Conservation (phyloP, 2,329 filamentous ascomycete species). For the Pseudogymnoascus sp. region DNA sequence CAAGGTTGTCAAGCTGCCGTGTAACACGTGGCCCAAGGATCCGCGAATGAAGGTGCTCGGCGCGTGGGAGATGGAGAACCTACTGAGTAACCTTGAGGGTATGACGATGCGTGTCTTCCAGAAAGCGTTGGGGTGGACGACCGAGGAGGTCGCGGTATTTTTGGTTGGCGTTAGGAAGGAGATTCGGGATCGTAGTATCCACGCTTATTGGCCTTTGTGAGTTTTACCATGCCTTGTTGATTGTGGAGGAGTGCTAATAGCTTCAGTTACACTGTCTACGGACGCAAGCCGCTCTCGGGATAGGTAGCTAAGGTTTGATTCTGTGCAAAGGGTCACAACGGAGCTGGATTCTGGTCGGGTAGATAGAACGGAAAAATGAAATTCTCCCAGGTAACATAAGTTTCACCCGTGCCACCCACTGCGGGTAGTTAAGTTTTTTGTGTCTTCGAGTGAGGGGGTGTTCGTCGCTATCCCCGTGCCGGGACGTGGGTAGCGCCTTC, state of each 20-base stretch:
- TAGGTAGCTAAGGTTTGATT: neutral
- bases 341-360: neutral
- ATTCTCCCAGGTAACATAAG: neutral
- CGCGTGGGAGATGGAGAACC: slow-evolving; percentile 20
- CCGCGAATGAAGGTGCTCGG: slow-evolving; percentile 44
- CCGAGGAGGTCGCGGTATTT: slow-evolving; percentile 32
- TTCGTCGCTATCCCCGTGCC: no score
- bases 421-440: neutral
- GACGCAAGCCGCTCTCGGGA: neutral
- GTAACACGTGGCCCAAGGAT: slow-evolving; percentile 44
- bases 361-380: neutral
- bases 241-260: neutral
- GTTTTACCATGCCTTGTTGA: slow-evolving; percentile 8
- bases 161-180: slow-evolving; percentile 32
- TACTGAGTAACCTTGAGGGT: slow-evolving; percentile 17
- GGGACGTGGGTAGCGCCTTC: neutral
- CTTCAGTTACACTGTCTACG: neutral
- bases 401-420: neutral
- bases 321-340: neutral
- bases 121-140: slow-evolving; percentile 31
- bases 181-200: slow-evolving; percentile 29
- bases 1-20: slow-evolving; percentile 41
- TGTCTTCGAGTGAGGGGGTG: no score
- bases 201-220: slow-evolving; percentile 20
- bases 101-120: slow-evolving; percentile 31